Conservation (phyloP, 108 stramenopile genomes). For the Aurantiochytrium sp. region DNA sequence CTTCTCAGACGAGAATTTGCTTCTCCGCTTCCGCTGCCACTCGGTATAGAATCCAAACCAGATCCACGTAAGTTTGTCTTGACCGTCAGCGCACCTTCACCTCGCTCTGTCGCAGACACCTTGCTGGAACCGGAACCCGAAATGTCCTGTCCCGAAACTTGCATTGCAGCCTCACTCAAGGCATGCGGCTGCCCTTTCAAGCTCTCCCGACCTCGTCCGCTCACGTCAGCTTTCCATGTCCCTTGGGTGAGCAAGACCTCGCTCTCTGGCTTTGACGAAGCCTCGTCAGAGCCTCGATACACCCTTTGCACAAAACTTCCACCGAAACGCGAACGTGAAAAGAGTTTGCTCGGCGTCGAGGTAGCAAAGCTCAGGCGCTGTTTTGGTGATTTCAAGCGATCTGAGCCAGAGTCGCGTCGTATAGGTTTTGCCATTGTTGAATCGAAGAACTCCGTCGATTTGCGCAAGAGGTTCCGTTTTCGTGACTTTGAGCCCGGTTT, state of each 20-base stretch:
- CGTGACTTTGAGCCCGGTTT: slow-evolving; percentile 1
- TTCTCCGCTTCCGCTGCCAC: no score
- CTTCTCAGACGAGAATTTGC: no score
- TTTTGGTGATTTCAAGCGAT: not conserved
- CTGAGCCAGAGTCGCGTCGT: not conserved
- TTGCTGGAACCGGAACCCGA: not conserved
- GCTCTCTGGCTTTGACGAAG: no score
- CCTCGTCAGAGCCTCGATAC: not conserved
- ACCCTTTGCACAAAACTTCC: not conserved
- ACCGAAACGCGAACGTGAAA: not conserved
- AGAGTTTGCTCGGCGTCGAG: not conserved
- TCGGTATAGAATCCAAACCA: no score
- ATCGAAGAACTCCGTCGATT: not conserved
- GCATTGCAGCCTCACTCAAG: not conserved
- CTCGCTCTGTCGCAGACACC: not conserved
- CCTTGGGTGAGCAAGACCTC: no score
- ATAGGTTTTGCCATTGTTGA: not conserved
- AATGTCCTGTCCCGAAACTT: not conserved
- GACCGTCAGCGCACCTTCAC: not conserved
- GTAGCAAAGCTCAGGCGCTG: not conserved
- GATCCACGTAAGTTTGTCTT: no score
- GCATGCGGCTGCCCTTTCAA: not conserved
- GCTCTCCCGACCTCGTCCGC: no score
- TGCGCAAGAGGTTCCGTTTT: not conserved
- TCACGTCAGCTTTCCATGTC: no score